Evolutionary conservation across 768 basidiomycete genomes (phyloP), one percentile per base, ranked within the genome.

Genomic region (Multifurca ochricompacta): DNA sequence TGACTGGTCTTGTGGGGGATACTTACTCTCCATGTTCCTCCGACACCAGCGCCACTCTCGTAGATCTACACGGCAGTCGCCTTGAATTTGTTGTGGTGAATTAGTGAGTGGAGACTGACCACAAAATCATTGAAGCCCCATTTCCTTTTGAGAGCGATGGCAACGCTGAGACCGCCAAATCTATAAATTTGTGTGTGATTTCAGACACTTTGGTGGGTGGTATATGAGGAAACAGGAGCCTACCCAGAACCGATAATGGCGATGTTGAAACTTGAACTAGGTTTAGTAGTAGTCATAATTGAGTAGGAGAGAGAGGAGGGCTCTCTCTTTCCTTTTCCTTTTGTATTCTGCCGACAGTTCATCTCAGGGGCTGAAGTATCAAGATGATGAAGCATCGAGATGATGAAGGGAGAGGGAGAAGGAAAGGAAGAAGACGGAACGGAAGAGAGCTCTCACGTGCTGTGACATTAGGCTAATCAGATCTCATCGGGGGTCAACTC

Each of bases 81-180:
- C 30, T 49, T 49, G 0, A 9, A 28, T 3, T 31, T 6, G 30
- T 8, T 7, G 23, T 1, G 1, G 9, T 13, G 10, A 1, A 4
- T 3, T 6, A 10, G 21, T 13, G 27, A 7, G 30, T 8, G 4
- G 41, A 32, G 19, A 58, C 68, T 30, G 42, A 69, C 70, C 19
- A 61, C 62, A 46, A 70, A 68, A 46, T 68, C 59, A 4, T 56
- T 31, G 37, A 63, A 66, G 3, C 63, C 62, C 18, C 67, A 62
- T 53, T 70, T 58, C n/a, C 52, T 54, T 57, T 67, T 67, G 35
- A 71, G 58, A 2, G 50, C 66, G 21, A 71, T 67, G 6, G 64
- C 70, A 16, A 51, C 56, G 4, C 59, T 40, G 10, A 71, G 30
- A 3, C 69, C 69, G 8, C 61, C 65, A 25, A 67, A 54, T 13